Evolutionary conservation across 176 grass and related monocot species (phyloP).

Genomic region (Musa acuminata): DNA sequence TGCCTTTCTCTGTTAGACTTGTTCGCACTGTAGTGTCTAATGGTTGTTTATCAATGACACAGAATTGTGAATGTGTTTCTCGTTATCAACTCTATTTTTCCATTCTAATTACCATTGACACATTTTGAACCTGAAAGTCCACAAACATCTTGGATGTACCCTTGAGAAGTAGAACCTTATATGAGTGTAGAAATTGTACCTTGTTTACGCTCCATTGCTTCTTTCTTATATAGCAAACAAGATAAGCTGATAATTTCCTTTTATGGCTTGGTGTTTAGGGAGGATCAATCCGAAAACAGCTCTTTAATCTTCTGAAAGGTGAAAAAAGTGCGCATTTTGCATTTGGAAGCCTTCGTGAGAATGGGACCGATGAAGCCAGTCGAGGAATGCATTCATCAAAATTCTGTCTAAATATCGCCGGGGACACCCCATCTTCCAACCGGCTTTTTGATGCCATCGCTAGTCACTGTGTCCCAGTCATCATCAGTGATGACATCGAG

Average conservation of each 20-base stretch:
- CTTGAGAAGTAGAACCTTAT: background rate
- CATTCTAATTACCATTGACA: background rate
- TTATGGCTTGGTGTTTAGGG: background rate
- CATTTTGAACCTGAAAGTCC: background rate
- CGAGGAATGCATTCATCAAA: constrained; percentile 9
- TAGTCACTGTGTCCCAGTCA: constrained; percentile 3
- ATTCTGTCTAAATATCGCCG: constrained; percentile 2
- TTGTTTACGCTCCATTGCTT: background rate
- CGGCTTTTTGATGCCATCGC: constrained; percentile 7
- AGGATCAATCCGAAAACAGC: background rate
- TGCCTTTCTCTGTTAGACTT: background rate
- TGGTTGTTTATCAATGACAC: background rate
- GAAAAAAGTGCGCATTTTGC: background rate
- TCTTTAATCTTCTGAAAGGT: constrained; percentile 1
- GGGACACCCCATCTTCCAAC: constrained; percentile 9
- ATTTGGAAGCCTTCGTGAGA: background rate
- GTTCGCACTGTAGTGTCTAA: background rate
- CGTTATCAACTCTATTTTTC: background rate
- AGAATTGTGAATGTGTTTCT: background rate
- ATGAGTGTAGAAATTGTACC: background rate
- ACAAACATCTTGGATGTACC: background rate
- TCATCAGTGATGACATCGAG: constrained; percentile 6
- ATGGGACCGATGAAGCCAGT: background rate
- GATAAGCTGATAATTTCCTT: background rate
- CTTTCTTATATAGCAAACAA: background rate